phyloP scores from a whole-genome alignment of 441 rosid genomes.

The Hura crepitans region DNA sequence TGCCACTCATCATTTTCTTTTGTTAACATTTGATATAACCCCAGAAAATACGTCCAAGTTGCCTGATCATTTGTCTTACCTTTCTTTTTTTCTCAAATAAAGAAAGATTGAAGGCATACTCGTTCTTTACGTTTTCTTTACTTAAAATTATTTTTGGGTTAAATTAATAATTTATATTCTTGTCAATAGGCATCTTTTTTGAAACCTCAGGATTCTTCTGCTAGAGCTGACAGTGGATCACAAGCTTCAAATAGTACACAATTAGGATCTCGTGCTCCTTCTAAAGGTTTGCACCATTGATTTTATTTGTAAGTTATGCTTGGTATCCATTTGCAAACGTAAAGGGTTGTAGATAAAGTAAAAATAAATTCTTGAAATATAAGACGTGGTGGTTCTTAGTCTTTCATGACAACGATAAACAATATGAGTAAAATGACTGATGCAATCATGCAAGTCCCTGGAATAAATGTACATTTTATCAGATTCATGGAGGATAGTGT shows the following conservation, averaged over 20 bases:
- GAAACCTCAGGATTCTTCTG: constrained; percentile 52
- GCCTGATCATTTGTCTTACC: constrained; percentile 1
- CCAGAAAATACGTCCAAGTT: neutral
- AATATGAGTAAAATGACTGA: neutral
- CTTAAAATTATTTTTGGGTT: neutral
- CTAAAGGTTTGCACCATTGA: constrained; percentile 49
- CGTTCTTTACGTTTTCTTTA: neutral
- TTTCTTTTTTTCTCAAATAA: neutral
- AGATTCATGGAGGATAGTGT: neutral
- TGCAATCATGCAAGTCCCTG: neutral
- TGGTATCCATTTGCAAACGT: neutral
- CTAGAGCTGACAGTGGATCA: constrained; percentile 48
- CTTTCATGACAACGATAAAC: neutral
- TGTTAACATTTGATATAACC: neutral
- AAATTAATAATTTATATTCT: constrained; percentile 18
- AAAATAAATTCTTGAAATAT: neutral
- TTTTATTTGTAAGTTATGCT: neutral
- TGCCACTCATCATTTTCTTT: neutral
- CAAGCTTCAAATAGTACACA: constrained; percentile 45
- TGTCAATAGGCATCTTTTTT: constrained; percentile 55
- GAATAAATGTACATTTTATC: neutral
- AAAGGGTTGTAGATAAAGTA: neutral
- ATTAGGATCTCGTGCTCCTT: constrained; percentile 49
- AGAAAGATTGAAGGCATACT: neutral
- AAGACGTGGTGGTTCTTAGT: neutral